These are phyloP conservation scores for Lipomyces yamadae DNA, from an alignment of 805 yeast genomes.

Conservation along the genomic window DNA sequence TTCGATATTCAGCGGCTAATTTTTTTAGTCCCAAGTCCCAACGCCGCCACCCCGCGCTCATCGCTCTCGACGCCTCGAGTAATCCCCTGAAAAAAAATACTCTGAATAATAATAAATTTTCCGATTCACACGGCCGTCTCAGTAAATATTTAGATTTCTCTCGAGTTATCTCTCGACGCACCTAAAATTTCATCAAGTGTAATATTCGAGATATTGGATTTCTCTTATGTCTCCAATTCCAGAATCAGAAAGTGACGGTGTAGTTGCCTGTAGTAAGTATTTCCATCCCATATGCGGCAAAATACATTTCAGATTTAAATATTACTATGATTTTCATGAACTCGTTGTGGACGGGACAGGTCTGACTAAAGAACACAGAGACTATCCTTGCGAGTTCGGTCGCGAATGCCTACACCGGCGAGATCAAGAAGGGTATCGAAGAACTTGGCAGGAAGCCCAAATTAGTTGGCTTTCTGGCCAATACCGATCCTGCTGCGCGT, in stretches of 20 bases:
- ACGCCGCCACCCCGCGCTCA: not conserved
- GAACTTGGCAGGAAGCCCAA: conserved; percentile 64
- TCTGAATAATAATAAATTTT: not conserved
- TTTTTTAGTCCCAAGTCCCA: not conserved
- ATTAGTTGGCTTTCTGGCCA: conserved; percentile 90
- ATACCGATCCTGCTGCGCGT: conserved; percentile 90
- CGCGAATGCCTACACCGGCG: conserved; percentile 79
- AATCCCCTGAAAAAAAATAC: not conserved
- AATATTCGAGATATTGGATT: not conserved
- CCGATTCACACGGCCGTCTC: not conserved
- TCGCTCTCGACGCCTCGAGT: not conserved
- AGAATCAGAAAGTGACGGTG: not conserved
- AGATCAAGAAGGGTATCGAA: conserved; percentile 64
- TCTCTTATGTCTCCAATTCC: not conserved
- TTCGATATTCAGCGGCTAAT: not conserved
- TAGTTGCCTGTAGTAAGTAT: not conserved
- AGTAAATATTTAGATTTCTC: not conserved
- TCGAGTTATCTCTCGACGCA: not conserved
- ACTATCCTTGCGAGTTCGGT: conserved; percentile 72
- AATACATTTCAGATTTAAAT: not conserved
- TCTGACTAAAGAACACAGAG: not conserved
- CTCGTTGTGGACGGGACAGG: not conserved
- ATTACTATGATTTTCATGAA: not conserved
- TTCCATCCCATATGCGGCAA: not conserved
- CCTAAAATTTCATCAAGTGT: not conserved